Evolutionary conservation across 192 early-diverging fungal species (phyloP).

Genomic region (Chytriomyces sp.): DNA sequence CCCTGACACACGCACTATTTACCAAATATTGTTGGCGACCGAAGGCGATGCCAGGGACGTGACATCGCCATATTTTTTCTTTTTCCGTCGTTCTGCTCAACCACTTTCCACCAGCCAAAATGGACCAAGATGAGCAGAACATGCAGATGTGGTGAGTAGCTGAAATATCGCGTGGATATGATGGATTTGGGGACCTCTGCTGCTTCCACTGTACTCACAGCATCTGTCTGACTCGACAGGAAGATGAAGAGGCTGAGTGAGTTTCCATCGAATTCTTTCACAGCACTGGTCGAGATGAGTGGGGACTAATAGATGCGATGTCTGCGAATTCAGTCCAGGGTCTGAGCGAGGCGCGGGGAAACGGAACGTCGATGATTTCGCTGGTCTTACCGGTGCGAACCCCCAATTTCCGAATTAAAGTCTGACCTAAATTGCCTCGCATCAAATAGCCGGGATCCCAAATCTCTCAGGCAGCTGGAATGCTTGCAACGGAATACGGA

Average conservation of each 20-base stretch:
- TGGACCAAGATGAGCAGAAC: too few species aligned
- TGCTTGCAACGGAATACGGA: constrained; percentile 98
- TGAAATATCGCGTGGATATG: not conserved
- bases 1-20: too few species aligned
- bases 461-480: constrained; percentile 82
- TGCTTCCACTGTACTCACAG: not conserved
- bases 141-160: constrained; percentile 25
- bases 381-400: constrained; percentile 81
- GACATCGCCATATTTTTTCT: too few species aligned
- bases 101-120: too few species aligned
- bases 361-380: constrained; percentile 99
- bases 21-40: too few species aligned
- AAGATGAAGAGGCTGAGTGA: constrained; percentile 34
- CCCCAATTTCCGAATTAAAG: not conserved
- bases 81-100: too few species aligned
- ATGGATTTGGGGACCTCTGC: not conserved
- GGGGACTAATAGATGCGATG: not conserved
- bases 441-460: constrained; percentile 83
- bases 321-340: constrained; percentile 69
- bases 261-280: not conserved
- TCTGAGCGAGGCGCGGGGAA: constrained; percentile 91
- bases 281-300: not conserved
- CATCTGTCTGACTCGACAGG: not conserved
- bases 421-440: not conserved
- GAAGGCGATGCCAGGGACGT: too few species aligned